These are phyloP conservation scores for Chionographis japonica DNA, from an alignment of 106 monocot genomes.

Conservation along the genomic window DNA sequence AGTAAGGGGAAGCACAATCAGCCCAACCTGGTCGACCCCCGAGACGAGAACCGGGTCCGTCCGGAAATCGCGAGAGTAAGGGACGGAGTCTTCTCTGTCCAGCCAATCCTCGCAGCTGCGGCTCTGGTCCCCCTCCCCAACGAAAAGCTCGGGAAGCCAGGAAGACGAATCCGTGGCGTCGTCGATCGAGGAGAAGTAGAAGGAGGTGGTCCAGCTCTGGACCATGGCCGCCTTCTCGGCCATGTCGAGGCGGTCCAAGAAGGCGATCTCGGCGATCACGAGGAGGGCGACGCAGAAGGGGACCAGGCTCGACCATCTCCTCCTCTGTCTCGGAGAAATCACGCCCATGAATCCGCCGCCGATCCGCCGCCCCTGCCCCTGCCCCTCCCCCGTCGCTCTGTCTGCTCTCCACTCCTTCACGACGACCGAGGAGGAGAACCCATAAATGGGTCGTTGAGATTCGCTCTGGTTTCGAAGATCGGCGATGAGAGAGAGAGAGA, in stretches of 20 bases:
- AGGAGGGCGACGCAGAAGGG: conserved; percentile 49
- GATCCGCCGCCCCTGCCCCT: too few relatives aligned
- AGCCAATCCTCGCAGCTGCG: conserved; percentile 52
- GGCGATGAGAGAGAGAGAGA: too few relatives aligned
- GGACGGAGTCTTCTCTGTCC: conserved; percentile 66
- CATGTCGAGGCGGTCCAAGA: conserved; percentile 83
- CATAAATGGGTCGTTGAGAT: too few relatives aligned
- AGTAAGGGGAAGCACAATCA: too few relatives aligned
- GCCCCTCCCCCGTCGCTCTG: too few relatives aligned
- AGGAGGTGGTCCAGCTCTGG: conserved; percentile 61
- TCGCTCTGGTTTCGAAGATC: too few relatives aligned
- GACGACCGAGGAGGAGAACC: too few relatives aligned
- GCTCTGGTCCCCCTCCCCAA: background rate
- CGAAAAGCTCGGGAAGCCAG: background rate
- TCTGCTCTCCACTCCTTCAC: too few relatives aligned
- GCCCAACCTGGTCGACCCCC: conserved; percentile 35
- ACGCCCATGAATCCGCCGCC: background rate
- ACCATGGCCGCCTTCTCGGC: conserved; percentile 55
- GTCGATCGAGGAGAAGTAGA: conserved; percentile 18
- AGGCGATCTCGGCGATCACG: conserved; percentile 67
- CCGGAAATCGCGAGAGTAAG: conserved; percentile 61
- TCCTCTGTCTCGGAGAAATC: conserved; percentile 6
- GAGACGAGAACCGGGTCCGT: conserved; percentile 64
- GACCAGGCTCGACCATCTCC: conserved; percentile 43
- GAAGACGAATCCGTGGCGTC: background rate